A percentile compares a stretch with the other conserved stretches of the same genome.
Conservation (phyloP, 441 rosid genomes). For the Populus hybrid region DNA sequence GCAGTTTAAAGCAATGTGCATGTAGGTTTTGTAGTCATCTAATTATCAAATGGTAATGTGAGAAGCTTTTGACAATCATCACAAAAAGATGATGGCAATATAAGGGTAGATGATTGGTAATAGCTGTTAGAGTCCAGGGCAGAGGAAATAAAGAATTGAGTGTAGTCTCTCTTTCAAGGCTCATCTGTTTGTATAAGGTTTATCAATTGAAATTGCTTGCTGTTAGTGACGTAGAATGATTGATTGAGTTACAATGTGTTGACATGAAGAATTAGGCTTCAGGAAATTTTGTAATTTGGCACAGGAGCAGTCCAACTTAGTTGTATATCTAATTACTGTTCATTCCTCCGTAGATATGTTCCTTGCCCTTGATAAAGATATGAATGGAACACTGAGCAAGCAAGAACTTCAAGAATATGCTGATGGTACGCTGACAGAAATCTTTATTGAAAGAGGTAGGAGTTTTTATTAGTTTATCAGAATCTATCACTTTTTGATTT, state of each 20-base stretch:
- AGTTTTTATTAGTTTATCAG: background rate
- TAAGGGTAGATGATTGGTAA: background rate
- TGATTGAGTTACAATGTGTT: background rate
- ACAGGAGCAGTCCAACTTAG: background rate
- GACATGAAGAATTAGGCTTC: background rate
- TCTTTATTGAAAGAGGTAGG: constrained; percentile 93
- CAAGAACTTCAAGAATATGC: constrained; percentile 97
- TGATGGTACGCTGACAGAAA: constrained; percentile 91
- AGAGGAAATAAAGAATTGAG: background rate
- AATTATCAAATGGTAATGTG: background rate
- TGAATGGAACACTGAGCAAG: constrained; percentile 89
- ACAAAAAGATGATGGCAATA: background rate
- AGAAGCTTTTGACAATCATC: background rate
- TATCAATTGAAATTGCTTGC: background rate
- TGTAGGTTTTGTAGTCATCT: background rate
- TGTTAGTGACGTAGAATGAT: background rate
- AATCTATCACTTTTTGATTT: background rate
- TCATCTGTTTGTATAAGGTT: background rate
- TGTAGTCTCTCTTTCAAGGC: background rate
- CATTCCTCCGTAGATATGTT: constrained; percentile 67
- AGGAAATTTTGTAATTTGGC: constrained; percentile 3
- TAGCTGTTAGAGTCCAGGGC: background rate
- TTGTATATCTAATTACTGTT: background rate
- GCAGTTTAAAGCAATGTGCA: background rate
- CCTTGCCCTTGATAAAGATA: constrained; percentile 92